A percentile compares a stretch with the other conserved stretches of the same genome.
Conservation (phyloP, 768 basidiomycete species). For the Stropharia rugosoannulata region DNA sequence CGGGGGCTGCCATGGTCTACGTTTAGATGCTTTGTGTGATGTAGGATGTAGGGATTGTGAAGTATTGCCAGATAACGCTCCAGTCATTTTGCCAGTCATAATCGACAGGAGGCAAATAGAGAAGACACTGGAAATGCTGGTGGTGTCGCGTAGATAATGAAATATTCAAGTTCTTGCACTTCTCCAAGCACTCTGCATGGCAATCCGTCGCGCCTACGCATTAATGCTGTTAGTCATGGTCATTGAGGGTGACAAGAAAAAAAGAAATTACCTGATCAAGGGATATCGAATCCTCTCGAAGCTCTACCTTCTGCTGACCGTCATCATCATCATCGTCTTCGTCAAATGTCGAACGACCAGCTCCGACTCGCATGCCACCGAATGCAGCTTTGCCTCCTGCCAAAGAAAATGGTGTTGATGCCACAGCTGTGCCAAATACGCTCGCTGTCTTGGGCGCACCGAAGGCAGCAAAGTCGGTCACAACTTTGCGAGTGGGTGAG, state of each 20-base stretch:
- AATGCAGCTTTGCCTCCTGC: constrained; percentile 84
- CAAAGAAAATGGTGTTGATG: constrained; percentile 75
- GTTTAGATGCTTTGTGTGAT: not conserved
- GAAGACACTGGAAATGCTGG: not conserved
- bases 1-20: not conserved
- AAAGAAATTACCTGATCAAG: constrained; percentile 76
- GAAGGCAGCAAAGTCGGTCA: constrained; percentile 87
- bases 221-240: not conserved
- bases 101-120: not conserved
- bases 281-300: constrained; percentile 83
- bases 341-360: constrained; percentile 35
- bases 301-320: constrained; percentile 69
- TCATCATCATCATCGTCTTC: constrained; percentile 77
- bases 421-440: constrained; percentile 84
- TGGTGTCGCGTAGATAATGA: constrained; percentile 1
- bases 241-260: not conserved
- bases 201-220: constrained; percentile 73
- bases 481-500: constrained; percentile 86
- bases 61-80: not conserved
- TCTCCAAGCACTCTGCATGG: constrained; percentile 90
- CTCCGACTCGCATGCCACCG: constrained; percentile 63
- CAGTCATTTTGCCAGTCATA: not conserved
- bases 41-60: not conserved
- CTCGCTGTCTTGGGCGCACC: constrained; percentile 72
- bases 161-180: constrained; percentile 50